Base-by-base conservation (phyloP, 345 rosid genomes). In the Dipteronia dyeriana region DNA sequence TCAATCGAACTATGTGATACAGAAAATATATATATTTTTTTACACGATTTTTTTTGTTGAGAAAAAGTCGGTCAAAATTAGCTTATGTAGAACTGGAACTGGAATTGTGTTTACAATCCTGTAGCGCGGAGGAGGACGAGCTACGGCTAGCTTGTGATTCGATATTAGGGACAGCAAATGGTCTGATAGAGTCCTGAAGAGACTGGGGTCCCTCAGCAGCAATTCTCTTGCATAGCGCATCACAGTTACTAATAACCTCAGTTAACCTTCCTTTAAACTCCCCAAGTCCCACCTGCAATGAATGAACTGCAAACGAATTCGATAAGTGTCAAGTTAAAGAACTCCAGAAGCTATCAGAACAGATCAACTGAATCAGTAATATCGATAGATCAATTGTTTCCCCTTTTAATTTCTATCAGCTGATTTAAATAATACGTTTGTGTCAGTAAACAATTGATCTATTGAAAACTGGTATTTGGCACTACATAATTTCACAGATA, bases 211-310 rank as follows among this genome's bases (percentile, higher is more conserved):
- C 98, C 75, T 94, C 97, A 0, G 80, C 31, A 0, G 81, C 81
- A 5, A 96, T 94, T 86, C 97, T 86, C 87, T 90, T 91, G 90
- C 97, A 88, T 23, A 94, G 43, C 17, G 95, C 84, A 75, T 94
- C 90, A 45, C 94, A 92, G 66, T 94, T 96, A 80, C 88, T 91
- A 3, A 92, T 86, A 54, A 94, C 97, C 88, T 94, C 97, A 0
- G 92, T 96, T 81, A 96, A 81, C 79, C 94, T 85, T 61, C 99
- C 98, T 85, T 94, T 92, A 13, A 91, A 91, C 79, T 92, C 98
- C 47, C 98, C 97, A 31, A 96, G 89, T 83, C 94, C 98, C 69
- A 96, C 97, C 87, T 94, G 90, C 86, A 96, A 79, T 19, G 87
- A 47, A 84, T 92, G 97, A 87, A 91, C 99, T 94, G 81, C 81